A percentile compares a stretch with the other conserved stretches of the same genome.
Evolutionary conservation across 345 rosid genomes (phyloP).

Genomic region (Psidium guajava): DNA sequence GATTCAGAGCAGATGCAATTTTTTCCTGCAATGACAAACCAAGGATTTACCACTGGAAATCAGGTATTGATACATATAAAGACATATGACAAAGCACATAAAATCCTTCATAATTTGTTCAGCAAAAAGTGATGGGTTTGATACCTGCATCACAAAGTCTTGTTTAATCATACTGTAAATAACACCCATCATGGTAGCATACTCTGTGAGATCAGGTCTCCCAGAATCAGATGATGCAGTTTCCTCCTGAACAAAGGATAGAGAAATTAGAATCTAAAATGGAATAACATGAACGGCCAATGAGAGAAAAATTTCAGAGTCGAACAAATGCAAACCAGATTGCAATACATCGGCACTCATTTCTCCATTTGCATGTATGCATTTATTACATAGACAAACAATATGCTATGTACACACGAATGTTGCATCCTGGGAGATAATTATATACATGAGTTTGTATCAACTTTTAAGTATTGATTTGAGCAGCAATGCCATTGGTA

Average conservation of each 20-base stretch:
- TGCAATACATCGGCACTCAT: not conserved
- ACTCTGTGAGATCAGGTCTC: conserved; percentile 31
- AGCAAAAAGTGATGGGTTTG: not conserved
- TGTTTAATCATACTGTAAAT: conserved; percentile 72
- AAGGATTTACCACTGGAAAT: not conserved
- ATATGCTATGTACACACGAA: not conserved
- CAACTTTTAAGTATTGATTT: not conserved
- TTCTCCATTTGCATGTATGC: not conserved
- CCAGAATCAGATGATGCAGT: not conserved
- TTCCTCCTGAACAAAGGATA: conserved; percentile 15
- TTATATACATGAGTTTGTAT: not conserved
- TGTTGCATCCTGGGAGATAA: not conserved
- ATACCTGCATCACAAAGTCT: conserved; percentile 72
- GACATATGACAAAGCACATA: not conserved
- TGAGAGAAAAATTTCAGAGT: not conserved
- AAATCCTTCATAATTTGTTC: not conserved
- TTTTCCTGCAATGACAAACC: conserved; percentile 36
- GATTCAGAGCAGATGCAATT: conserved; percentile 46
- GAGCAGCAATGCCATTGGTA: not conserved
- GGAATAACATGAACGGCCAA: not conserved
- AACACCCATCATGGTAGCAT: conserved; percentile 41
- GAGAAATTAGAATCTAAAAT: not conserved
- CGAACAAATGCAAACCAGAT: not conserved
- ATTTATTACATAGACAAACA: not conserved
- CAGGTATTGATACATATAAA: not conserved